Evolutionary conservation across 2,329 filamentous ascomycete species (phyloP), one percentile per base, ranked within the genome.

Genomic region (Hypoxylon sp.): DNA sequence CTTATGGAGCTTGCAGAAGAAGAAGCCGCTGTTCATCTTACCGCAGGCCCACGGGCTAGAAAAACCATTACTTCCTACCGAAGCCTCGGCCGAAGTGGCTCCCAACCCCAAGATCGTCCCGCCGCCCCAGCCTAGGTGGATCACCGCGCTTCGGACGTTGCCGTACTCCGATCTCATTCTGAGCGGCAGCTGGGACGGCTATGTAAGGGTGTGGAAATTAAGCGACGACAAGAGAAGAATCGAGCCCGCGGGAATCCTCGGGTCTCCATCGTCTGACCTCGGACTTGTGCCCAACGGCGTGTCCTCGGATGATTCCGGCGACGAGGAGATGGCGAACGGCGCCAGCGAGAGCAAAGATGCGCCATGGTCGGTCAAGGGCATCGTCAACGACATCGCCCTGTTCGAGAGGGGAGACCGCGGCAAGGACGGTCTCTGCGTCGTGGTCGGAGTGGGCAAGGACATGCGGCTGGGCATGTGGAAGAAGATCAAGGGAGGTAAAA

Each of bases 151-250:
- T 44, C 84, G 89, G 50, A 91, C 92, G 0, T 85, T 99, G 50
- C 94, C 95, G 0, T 97, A 94, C 76, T 94, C 93, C 4, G 93
- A 99, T 73, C 82, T 97, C 52, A 87, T 99, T 59, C 82, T 99
- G 52, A 96, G 89, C 68, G 95, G 94, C 30, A 97, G 93, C 78
- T 99, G 94, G 94, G 95, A 97, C 75, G 95, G 95, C 2, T 89
- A 87, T 77, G 84, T 99, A 60, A 85, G 94, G 51, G 90, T 90
- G 4, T 99, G 95, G 95, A 88, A 85, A 64, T 84, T 99, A 19
- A 91, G 89, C 55, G 87, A 92, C 43, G 94, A 97, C 76, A 95
- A 94, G 79, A 87, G 87, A 76, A 88, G 84, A 67, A 85, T 99
- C 46, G 89, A 95, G 72, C 79, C 87, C 0, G 78, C 93, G 6